Conservation (phyloP, 768 basidiomycete genomes). For the Strobilomyces confusus region DNA sequence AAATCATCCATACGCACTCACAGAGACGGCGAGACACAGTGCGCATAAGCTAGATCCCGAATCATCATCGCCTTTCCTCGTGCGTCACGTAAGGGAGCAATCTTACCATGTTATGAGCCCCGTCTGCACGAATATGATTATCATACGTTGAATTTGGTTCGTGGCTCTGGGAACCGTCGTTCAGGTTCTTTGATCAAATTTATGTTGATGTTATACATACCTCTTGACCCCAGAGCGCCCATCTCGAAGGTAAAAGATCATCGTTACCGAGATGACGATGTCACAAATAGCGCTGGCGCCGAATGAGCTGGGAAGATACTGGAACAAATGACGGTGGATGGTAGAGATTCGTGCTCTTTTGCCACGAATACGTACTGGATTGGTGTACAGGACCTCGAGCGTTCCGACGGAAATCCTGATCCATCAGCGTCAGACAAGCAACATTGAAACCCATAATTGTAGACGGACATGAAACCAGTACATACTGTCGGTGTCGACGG, state of each 20-base stretch:
- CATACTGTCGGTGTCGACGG: not conserved
- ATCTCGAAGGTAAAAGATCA: constrained; percentile 6
- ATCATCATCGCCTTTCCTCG: not conserved
- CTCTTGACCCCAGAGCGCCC: constrained; percentile 2
- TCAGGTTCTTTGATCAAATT: no score
- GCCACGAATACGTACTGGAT: not conserved
- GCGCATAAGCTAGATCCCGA: not conserved
- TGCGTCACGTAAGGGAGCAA: not conserved
- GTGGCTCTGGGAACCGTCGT: not conserved
- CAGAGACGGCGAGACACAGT: not conserved
- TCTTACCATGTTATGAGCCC: not conserved
- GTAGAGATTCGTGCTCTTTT: not conserved
- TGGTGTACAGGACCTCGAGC: not conserved
- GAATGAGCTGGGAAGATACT: not conserved
- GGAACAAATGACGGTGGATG: not conserved
- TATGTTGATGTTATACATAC: not conserved
- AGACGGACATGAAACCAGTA: not conserved
- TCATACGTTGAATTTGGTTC: not conserved
- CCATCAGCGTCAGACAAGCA: not conserved
- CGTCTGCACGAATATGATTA: not conserved
- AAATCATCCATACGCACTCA: no score
- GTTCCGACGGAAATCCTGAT: not conserved
- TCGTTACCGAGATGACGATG: not conserved
- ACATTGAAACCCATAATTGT: not conserved
- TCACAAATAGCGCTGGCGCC: not conserved